Conservation (phyloP, 129 eudicot species). For the Apium graveolens region DNA sequence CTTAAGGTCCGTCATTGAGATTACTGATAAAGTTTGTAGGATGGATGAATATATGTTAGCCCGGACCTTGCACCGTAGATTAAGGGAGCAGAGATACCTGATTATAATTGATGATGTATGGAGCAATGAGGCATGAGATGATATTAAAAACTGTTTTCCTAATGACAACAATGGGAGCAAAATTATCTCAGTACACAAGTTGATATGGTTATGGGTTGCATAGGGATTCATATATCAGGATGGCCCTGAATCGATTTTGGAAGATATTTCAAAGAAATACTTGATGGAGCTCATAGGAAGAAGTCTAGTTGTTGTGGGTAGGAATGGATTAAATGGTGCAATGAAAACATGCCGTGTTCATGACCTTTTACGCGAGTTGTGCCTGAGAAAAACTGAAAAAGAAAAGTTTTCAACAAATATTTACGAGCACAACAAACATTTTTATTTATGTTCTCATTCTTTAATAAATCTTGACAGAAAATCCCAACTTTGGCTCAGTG, state of each 20-base stretch:
- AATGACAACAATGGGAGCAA: no score
- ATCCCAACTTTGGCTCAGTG: neutral
- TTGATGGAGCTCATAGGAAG: no score
- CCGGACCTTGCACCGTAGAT: no score
- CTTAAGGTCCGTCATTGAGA: neutral
- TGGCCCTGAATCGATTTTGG: neutral
- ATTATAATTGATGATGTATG: no score
- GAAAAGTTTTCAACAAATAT: conserved; percentile 20
- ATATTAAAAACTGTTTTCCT: no score
- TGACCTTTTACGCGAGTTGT: conserved; percentile 33
- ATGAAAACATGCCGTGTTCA: conserved; percentile 32
- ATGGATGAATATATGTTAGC: neutral
- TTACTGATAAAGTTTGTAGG: neutral
- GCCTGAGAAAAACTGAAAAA: conserved; percentile 24
- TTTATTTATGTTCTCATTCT: neutral
- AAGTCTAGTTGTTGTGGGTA: neutral
- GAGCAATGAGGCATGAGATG: no score
- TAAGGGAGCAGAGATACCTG: no score
- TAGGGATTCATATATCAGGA: neutral
- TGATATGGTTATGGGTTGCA: neutral
- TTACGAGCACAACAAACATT: neutral
- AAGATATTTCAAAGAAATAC: neutral
- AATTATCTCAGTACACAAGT: neutral
- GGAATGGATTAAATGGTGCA: conserved; percentile 14
- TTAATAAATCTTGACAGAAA: neutral